Conservation (phyloP, 192 early-diverging fungal species). For the Fimicolochytrium jonesii region DNA sequence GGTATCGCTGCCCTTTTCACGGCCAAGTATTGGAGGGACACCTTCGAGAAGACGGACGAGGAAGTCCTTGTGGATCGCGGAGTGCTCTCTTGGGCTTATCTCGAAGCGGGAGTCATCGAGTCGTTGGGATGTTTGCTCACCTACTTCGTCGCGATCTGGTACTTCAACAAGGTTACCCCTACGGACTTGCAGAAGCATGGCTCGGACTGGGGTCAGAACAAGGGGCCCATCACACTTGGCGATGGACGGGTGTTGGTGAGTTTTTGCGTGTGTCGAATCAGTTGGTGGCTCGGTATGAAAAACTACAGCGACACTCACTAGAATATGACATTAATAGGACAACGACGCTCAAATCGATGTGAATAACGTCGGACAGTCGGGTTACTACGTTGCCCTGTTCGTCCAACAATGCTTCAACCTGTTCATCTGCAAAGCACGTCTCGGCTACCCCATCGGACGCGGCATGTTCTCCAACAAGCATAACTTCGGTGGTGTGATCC, state of each 20-base stretch:
- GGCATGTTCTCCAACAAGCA: conserved; percentile 78
- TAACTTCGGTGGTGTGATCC: conserved; percentile 67
- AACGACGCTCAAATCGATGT: conserved; percentile 56
- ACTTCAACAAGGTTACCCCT: conserved; percentile 55
- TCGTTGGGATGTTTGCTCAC: conserved; percentile 62
- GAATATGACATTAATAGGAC: too few species aligned
- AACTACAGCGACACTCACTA: background rate
- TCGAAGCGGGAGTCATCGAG: conserved; percentile 82
- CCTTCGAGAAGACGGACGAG: conserved; percentile 66
- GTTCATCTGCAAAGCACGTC: conserved; percentile 79
- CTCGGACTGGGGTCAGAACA: background rate
- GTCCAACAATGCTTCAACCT: conserved; percentile 92
- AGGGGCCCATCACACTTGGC: background rate
- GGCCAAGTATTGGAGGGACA: conserved; percentile 29
- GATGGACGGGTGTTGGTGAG: conserved; percentile 33
- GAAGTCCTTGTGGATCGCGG: conserved; percentile 84
- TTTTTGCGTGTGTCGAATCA: background rate
- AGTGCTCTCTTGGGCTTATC: conserved; percentile 76
- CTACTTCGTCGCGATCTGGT: conserved; percentile 79
- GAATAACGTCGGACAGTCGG: conserved; percentile 74
- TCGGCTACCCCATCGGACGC: conserved; percentile 42
- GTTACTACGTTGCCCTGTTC: conserved; percentile 72
- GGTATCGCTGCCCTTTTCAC: background rate
- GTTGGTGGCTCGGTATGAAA: background rate
- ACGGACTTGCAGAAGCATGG: background rate